Base-by-base conservation (phyloP, 2,329 filamentous ascomycete genomes). In the Paraphaeosphaeria sporulosa region DNA sequence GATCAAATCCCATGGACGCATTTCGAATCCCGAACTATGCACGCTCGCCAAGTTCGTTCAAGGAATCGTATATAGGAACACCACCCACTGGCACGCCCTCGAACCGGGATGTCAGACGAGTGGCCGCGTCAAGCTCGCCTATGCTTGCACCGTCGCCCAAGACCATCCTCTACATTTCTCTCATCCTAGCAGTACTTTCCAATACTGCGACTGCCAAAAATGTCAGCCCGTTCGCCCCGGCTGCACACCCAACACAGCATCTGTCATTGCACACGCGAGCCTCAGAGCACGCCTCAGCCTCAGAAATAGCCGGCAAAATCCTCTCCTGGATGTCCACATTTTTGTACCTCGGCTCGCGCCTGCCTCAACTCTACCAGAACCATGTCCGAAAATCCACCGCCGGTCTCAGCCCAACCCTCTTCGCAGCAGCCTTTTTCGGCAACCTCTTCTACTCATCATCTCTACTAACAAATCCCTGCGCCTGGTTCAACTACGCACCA, bases 391-490 rank as follows among this genome's bases (percentile, higher is more conserved):
- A 86, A 69, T 89, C 86, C 46, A 90, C 88, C 12, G 82, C 87
- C 1, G 88, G 88, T 3, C 83, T 90, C 9, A 87, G 84, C 0
- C 87, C 87, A 0, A 77, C 86, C 0, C 82, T 90, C 51, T 90
- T 90, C 77, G 79, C 85, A 42, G 88, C 88, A 5, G 88, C 88
- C 3, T 90, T 90, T 72, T 85, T 85, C 68, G 88, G 88, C 2
- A 90, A 90, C 69, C 77, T 89, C 44, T 90, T 89, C 79, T 90
- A 90, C 78, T 88, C 86, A 10, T 75, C 80, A 30, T 89, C 87
- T 0, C 77, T 90, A 4, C 74, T 88, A 36, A 84, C 87, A 2
- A 90, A 90, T 69, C 88, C 88, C 1, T 85, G 84, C 62, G 87
- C 85, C 8, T 90, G 88, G 88, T 74, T 73, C 51, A 80, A 86